Evolutionary conservation across 23 red algal genomes (phyloP), one percentile per base, ranked within the genome.

Genomic region (Gracilariopsis chorda): DNA sequence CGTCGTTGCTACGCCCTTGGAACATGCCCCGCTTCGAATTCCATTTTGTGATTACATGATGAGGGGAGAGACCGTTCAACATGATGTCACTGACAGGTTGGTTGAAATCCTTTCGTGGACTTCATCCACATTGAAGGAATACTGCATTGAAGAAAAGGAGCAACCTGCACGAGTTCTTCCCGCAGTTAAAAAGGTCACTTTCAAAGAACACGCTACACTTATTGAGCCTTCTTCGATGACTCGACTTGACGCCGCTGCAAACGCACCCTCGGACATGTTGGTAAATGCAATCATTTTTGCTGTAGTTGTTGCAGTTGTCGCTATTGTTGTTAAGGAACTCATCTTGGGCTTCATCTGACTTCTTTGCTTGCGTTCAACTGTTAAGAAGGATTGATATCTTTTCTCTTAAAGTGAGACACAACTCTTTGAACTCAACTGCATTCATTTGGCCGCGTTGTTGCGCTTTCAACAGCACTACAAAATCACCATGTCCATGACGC

Each of bases 21-120:
- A 53, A 8, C 12, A 21, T 7, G 73, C 47, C 16, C 23, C 5
- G 19, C 27, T 43, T 28, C 34, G 35, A 37, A 16, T 88, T 16
- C 84, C 84, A 4, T 70, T 77, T 30, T 60, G 58, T n/a, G 84
- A 88, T 44, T 88, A 88, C 46, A 19, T 88, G 35, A 24, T 60
- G 28, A 30, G 34, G 17, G 65, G 28, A 14, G 65, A 75, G 65
- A 57, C 67, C n/a, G 42, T 88, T 13, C 27, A 74, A 33, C 17
- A 77, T 12, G 80, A 84, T 61, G 70, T 88, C 1, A 35, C n/a
- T 20, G 39, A 44, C 58, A 63, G 70, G 4, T 51, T 88, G 44
- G 84, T 56, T 5, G 84, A 88, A 12, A 37, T 88, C 11, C 40
- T 88, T 40, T 88, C 67, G 4, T 76, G 67, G 84, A 21, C 34